Evolutionary conservation across 805 yeast species (phyloP), one percentile per base, ranked within the genome.

Genomic region (Lachancea sp.): DNA sequence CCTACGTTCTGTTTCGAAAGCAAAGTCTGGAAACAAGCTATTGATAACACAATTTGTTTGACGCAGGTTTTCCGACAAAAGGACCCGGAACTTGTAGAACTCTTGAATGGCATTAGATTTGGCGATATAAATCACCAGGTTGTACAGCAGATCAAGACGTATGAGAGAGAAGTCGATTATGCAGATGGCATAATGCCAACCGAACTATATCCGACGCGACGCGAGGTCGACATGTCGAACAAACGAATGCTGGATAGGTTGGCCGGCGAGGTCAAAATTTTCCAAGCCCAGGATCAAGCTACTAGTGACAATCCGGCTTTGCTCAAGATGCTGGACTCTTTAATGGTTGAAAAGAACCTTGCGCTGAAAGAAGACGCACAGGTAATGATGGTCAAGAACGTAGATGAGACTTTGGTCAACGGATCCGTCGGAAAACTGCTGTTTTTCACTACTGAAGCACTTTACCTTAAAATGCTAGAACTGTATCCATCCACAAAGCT

Each of bases 321-420:
- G 31, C 47, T 60, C 16, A 60, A 66, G 29, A 57, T 69, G 46
- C 63, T 82, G 41, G 81, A 82, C 17, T 62, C 75, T 38, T 69
- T 87, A 33, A 81, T 90, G 84, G 95, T 93, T 37, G 85, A 82
- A 22, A 72, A 74, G 46, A 59, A 54, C 6, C 58, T 93, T 13
- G 72, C 69, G 2, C 67, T 93, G 51, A 91, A 90, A 61, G 81
- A 78, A 44, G 88, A 87, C 31, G 95, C 96, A 0, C 99, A 93
- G 63, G 97, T 93, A 1, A 90, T 93, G 96, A 80, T 87, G 73
- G 67, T 93, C 52, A 87, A 85, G 56, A 93, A 93, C 60, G 72
- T 76, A 25, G 90, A 86, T 51, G 83, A 79, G 9, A 66, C 71
- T 2, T 68, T 93, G 32, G 98, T 93, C 34, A 93, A 93, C 66